These are phyloP conservation scores for Cardiospermum halicacabum DNA, from an alignment of 345 rosid genomes.

Conservation along the genomic window DNA sequence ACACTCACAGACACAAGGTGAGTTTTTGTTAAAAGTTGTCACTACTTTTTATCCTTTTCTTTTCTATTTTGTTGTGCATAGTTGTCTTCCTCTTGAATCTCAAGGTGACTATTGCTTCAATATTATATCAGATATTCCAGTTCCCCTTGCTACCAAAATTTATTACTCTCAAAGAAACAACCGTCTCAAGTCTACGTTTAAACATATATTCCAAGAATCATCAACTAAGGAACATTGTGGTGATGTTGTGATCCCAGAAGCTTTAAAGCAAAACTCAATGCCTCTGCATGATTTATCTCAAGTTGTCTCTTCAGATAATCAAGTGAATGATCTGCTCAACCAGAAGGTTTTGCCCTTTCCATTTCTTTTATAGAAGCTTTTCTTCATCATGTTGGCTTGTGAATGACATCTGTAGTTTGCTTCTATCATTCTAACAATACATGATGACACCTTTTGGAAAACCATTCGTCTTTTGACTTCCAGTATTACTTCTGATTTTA, in stretches of 20 bases:
- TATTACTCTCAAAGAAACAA: conserved; percentile 52
- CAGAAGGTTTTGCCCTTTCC: conserved; percentile 24
- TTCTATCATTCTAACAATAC: not conserved
- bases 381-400: not conserved
- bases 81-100: conserved; percentile 4
- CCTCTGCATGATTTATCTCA: conserved; percentile 22
- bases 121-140: conserved; percentile 34
- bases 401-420: not conserved
- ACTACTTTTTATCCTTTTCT: not conserved
- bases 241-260: conserved; percentile 19
- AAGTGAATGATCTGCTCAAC: conserved; percentile 17
- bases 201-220: conserved; percentile 23
- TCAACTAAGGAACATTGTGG: conserved; percentile 16
- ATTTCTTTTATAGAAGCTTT: not conserved
- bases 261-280: conserved; percentile 16
- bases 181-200: conserved; percentile 34
- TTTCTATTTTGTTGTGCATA: conserved; percentile 5
- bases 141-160: conserved; percentile 48
- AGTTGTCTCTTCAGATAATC: conserved; percentile 18
- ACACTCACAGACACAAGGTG: conserved; percentile 22
- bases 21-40: not conserved
- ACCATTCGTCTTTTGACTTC: not conserved
- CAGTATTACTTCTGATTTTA: not conserved
- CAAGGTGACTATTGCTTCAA: conserved; percentile 9
- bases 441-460: not conserved